Conservation (phyloP, 129 eudicot species). For the Escallonia herrerae region DNA sequence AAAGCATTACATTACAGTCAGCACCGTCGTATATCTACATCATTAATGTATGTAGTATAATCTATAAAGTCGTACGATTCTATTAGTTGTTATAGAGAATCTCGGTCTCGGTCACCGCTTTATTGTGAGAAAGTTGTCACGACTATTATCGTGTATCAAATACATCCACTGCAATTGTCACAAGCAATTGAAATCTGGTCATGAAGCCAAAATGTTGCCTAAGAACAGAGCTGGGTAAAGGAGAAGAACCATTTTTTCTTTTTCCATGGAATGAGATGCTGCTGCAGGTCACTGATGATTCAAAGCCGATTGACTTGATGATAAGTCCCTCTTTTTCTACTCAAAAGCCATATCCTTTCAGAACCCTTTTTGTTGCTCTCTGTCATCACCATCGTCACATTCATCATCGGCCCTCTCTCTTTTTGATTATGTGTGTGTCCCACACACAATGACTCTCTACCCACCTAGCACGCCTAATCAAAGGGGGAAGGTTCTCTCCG, state of each 20-base stretch:
- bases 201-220: not conserved
- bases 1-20: no score
- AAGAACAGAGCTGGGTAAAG: not conserved
- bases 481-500: constrained; percentile 27
- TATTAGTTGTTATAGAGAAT: no score
- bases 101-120: no score
- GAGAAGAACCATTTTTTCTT: not conserved
- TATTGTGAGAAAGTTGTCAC: no score
- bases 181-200: not conserved
- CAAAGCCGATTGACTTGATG: not conserved
- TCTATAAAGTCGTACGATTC: no score
- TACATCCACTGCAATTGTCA: not conserved
- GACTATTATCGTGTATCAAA: no score
- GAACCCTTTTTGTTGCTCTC: not conserved
- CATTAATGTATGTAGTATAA: no score
- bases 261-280: not conserved
- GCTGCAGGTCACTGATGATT: not conserved
- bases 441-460: constrained; percentile 19
- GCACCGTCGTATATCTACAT: no score
- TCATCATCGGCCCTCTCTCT: not conserved
- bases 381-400: not conserved
- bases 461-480: constrained; percentile 15
- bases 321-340: not conserved
- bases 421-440: constrained; percentile 9
- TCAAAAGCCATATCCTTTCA: not conserved